Percentiles rank a stretch among this genome's conserved stretches.
Conservation (phyloP, 2,329 filamentous ascomycete species). For the Tolypocladium nubicola region DNA sequence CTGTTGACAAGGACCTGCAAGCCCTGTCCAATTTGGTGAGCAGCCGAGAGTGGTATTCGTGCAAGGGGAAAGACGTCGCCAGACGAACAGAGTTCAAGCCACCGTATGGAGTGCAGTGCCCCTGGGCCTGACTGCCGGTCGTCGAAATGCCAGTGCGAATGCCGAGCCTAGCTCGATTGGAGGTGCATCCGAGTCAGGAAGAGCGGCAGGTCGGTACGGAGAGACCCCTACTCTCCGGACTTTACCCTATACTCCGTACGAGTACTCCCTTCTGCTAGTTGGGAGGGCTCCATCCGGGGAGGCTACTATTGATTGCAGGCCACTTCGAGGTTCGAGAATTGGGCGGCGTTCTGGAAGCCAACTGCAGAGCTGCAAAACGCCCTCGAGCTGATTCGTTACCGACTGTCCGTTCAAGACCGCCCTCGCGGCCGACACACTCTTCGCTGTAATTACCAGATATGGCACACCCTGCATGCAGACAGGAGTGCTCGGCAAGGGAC, state of each 20-base stretch:
- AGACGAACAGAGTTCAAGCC: background rate
- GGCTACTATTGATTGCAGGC: background rate
- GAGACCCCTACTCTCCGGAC: background rate
- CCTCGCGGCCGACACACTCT: background rate
- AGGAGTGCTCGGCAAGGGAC: background rate
- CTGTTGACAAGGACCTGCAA: background rate
- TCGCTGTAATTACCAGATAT: background rate
- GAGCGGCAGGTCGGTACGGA: background rate
- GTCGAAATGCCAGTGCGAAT: background rate
- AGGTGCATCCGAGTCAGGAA: background rate
- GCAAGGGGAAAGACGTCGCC: background rate
- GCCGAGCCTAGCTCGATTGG: slow-evolving; percentile 1
- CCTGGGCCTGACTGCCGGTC: background rate
- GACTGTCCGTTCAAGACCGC: background rate
- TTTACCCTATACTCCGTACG: background rate
- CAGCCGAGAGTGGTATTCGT: background rate
- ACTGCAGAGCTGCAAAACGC: background rate
- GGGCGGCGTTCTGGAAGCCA: background rate
- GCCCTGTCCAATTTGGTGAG: background rate
- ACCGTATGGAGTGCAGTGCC: background rate
- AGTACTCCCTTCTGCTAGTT: background rate
- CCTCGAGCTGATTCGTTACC: background rate
- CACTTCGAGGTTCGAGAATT: background rate
- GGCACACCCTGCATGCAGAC: background rate
- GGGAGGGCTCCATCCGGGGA: too few species aligned